A percentile compares a stretch with the other conserved stretches of the same genome.
Conservation (phyloP, 2,329 filamentous ascomycete species). For the Neoscytalidium dimidiatum region DNA sequence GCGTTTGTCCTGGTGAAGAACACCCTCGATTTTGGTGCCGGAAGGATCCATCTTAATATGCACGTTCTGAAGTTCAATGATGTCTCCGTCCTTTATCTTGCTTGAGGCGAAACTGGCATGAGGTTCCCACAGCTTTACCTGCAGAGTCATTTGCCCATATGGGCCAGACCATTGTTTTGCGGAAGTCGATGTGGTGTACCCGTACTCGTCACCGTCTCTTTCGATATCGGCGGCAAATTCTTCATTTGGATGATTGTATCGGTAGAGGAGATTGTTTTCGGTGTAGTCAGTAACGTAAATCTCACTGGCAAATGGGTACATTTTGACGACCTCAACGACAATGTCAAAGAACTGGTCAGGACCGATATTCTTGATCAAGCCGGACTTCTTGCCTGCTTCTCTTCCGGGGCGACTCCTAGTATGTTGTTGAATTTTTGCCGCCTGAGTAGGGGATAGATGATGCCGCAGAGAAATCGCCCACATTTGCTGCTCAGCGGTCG, state of each 20-base stretch:
- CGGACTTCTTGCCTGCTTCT: background rate
- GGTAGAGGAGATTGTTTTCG: conserved; percentile 64
- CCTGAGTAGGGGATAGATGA: background rate
- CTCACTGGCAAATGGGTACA: conserved; percentile 45
- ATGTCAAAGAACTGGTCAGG: conserved; percentile 65
- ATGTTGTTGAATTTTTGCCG: background rate
- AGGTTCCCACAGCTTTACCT: conserved; percentile 69
- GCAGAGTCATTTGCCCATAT: conserved; percentile 69
- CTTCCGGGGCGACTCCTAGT: background rate
- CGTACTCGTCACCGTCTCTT: conserved; percentile 57
- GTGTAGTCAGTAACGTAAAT: conserved; percentile 86
- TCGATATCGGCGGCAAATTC: conserved; percentile 24
- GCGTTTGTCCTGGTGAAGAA: conserved; percentile 62
- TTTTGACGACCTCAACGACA: conserved; percentile 69
- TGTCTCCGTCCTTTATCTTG: conserved; percentile 59
- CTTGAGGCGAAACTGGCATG: conserved; percentile 63
- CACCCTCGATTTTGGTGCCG: conserved; percentile 66
- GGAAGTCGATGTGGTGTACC: conserved; percentile 49
- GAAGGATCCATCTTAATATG: conserved; percentile 58
- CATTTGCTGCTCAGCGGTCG: conserved; percentile 30
- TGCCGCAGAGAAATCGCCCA: conserved; percentile 35
- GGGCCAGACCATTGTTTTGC: conserved; percentile 69
- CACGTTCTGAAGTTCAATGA: conserved; percentile 71
- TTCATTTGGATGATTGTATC: conserved; percentile 49
- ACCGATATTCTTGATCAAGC: conserved; percentile 62